Conservation (phyloP, 192 early-diverging fungal species). For the Rhizophagus clarus region DNA sequence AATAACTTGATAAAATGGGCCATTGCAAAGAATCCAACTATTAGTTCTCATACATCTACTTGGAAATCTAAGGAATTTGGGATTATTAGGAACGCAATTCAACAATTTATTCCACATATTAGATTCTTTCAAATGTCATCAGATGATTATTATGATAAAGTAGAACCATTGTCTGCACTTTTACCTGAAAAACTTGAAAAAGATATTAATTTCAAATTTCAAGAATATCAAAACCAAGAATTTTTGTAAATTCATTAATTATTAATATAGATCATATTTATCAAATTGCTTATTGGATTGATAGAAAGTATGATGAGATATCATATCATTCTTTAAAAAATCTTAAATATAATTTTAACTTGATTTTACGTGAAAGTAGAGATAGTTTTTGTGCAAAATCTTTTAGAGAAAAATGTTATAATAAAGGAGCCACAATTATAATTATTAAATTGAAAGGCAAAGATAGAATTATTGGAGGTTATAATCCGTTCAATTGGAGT, state of each 20-base stretch:
- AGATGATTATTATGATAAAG: conserved; percentile 14
- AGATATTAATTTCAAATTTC: conserved; percentile 4
- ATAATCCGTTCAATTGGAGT: background rate
- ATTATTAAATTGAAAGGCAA: background rate
- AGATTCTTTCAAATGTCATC: conserved; percentile 21
- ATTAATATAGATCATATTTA: background rate
- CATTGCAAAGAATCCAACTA: background rate
- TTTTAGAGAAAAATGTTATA: conserved; percentile 7
- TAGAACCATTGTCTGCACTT: conserved; percentile 1
- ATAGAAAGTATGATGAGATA: background rate
- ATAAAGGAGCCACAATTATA: conserved; percentile 9
- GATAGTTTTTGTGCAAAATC: background rate
- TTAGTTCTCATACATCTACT: background rate
- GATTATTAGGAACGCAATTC: background rate
- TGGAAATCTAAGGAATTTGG: background rate
- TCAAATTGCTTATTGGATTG: conserved; percentile 20
- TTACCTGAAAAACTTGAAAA: background rate
- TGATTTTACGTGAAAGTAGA: conserved; percentile 16
- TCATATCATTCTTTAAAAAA: background rate
- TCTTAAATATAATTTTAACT: conserved; percentile 9
- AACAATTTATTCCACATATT: background rate
- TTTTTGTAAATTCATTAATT: background rate
- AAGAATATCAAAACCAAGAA: background rate
- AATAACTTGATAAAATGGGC: conserved; percentile 15
- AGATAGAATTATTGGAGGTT: conserved; percentile 4